Percentiles rank a stretch among this genome's conserved stretches.
phyloP scores from a whole-genome alignment of 352 stramenopile species.

The Vaucheria bursata region DNA sequence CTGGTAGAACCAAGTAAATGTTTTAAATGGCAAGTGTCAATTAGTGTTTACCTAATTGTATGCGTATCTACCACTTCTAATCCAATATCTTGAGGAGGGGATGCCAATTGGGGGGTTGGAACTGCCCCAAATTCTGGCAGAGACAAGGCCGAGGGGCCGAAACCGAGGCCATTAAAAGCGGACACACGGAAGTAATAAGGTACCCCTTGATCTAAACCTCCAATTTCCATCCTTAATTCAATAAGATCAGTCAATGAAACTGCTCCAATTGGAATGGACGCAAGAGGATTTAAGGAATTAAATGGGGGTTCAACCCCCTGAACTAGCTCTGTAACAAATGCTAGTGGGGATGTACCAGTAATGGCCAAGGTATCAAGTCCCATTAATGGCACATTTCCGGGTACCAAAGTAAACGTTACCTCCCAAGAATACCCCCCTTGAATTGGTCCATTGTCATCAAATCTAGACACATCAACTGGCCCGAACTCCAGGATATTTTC shows the following conservation, averaged over 20 bases:
- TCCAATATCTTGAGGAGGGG: too few relatives aligned
- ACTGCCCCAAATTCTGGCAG: too few relatives aligned
- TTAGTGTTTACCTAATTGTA: too few relatives aligned
- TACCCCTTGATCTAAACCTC: slow-evolving; percentile 79
- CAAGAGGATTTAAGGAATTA: slow-evolving; percentile 70
- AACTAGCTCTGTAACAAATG: slow-evolving; percentile 61
- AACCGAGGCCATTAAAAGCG: slow-evolving; percentile 74
- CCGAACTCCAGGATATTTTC: slow-evolving; percentile 76
- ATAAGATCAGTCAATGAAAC: slow-evolving; percentile 73
- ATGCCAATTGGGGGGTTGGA: too few relatives aligned
- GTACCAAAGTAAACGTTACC: slow-evolving; percentile 79
- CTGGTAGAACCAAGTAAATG: too few relatives aligned
- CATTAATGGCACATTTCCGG: slow-evolving; percentile 69
- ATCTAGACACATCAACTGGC: slow-evolving; percentile 69
- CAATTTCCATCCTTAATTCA: slow-evolving; percentile 65
- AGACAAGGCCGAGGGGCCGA: slow-evolving; percentile 46
- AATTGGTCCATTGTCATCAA: slow-evolving; percentile 59
- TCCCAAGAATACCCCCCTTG: slow-evolving; percentile 80
- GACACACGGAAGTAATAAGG: slow-evolving; percentile 86
- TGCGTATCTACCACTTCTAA: too few relatives aligned
- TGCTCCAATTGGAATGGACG: slow-evolving; percentile 70
- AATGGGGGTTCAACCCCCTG: slow-evolving; percentile 76
- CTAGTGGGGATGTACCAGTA: slow-evolving; percentile 69
- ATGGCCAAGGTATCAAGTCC: slow-evolving; percentile 67
- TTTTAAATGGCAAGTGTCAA: too few relatives aligned